Conservation (phyloP, 306 rosid species). For the Trifolium pratense region DNA sequence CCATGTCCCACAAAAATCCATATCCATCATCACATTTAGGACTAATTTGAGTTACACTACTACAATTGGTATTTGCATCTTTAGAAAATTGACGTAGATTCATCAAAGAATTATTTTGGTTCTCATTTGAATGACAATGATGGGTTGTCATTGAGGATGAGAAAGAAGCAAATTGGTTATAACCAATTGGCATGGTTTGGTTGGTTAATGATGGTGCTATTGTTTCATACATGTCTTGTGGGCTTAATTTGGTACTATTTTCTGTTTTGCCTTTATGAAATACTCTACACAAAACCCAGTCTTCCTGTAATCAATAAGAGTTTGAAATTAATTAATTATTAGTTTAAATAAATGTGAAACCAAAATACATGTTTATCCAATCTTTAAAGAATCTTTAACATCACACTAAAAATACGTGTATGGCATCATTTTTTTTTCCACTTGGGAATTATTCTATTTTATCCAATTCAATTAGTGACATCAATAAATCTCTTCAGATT, state of each 20-base stretch:
- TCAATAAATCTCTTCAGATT: not conserved
- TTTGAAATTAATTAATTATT: too few species aligned
- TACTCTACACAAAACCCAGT: slow-evolving; percentile 96
- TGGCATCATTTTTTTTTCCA: slow-evolving; percentile 10
- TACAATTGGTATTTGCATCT: slow-evolving; percentile 45
- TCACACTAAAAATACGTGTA: slow-evolving; percentile 35
- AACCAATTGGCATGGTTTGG: slow-evolving; percentile 55
- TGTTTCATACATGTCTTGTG: slow-evolving; percentile 44
- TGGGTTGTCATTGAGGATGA: slow-evolving; percentile 55
- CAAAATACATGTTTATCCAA: not conserved
- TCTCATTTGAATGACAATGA: slow-evolving; percentile 36
- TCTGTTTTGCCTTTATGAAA: slow-evolving; percentile 78
- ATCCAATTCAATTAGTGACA: slow-evolving; percentile 23
- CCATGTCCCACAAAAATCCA: slow-evolving; percentile 86
- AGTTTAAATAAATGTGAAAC: slow-evolving; percentile 40
- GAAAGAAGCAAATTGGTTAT: slow-evolving; percentile 55
- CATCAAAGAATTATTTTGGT: slow-evolving; percentile 52
- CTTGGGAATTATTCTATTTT: slow-evolving; percentile 38
- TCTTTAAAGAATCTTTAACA: slow-evolving; percentile 44
- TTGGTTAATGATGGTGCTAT: slow-evolving; percentile 47
- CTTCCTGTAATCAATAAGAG: slow-evolving; percentile 68
- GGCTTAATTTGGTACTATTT: slow-evolving; percentile 42
- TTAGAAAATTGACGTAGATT: slow-evolving; percentile 63
- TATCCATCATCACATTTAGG: slow-evolving; percentile 62
- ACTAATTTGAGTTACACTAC: slow-evolving; percentile 44